Percentiles rank a stretch among this genome's conserved stretches.
phyloP scores from a whole-genome alignment of 768 basidiomycete species.

The Naganishia vishniacii region DNA sequence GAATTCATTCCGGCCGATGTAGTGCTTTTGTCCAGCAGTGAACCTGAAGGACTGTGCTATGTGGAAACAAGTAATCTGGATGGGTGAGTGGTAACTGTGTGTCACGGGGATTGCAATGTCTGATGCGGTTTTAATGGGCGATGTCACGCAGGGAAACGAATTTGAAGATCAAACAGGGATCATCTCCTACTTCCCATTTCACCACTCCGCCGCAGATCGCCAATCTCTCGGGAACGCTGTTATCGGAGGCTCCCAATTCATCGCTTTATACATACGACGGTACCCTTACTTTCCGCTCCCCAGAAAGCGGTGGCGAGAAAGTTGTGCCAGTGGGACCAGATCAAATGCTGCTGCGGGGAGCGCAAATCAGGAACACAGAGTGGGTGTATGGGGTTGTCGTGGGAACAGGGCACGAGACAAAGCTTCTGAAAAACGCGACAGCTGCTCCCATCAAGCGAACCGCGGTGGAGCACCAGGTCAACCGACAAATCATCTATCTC shows the following conservation, averaged over 20 bases:
- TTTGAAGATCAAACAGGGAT: constrained; percentile 96
- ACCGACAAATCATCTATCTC: constrained; percentile 89
- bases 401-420: constrained; percentile 96
- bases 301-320: constrained; percentile 58
- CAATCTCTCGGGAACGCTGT: constrained; percentile 70
- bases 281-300: constrained; percentile 55
- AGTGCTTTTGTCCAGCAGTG: constrained; percentile 76
- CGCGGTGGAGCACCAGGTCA: constrained; percentile 91
- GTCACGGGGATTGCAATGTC: background rate
- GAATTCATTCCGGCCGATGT: constrained; percentile 96
- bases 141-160: constrained; percentile 72
- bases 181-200: constrained; percentile 68
- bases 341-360: constrained; percentile 86
- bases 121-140: too few species aligned
- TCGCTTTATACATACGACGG: constrained; percentile 90
- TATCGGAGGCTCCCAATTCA: constrained; percentile 96
- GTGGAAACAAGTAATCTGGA: constrained; percentile 97
- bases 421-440: constrained; percentile 95
- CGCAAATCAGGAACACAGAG: constrained; percentile 89
- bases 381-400: constrained; percentile 94
- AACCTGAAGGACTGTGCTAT: constrained; percentile 95
- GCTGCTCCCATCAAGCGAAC: constrained; percentile 96
- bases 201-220: constrained; percentile 71
- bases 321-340: constrained; percentile 82
- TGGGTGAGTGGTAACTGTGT: constrained; percentile 57